Conservation (phyloP, 2,329 filamentous ascomycete species). For the Cercospora nicotianae region DNA sequence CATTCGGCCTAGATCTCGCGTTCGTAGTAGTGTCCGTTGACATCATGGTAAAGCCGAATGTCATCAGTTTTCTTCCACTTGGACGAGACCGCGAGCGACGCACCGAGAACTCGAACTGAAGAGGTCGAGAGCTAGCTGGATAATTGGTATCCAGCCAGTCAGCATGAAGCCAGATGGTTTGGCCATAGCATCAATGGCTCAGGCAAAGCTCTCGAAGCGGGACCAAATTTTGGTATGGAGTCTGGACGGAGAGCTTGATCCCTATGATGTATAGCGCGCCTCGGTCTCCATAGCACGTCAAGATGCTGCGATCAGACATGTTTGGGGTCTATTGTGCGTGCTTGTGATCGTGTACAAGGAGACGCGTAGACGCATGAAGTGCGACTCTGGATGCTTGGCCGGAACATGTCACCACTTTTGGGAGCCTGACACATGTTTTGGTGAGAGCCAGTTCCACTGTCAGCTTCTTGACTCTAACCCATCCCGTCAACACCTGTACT, state of each 20-base stretch:
- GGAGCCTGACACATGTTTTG: neutral
- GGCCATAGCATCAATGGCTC: neutral
- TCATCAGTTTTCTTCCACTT: neutral
- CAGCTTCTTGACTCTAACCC: neutral
- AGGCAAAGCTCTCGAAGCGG: neutral
- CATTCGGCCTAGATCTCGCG: neutral
- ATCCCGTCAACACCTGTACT: neutral
- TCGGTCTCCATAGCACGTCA: neutral
- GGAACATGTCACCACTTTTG: neutral
- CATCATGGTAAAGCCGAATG: neutral
- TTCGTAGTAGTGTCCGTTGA: neutral
- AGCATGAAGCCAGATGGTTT: neutral
- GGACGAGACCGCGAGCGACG: neutral
- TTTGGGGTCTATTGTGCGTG: neutral
- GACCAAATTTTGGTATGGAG: neutral
- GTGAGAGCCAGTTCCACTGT: neutral
- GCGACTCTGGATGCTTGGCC: neutral
- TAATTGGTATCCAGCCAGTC: neutral
- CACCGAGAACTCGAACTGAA: no score
- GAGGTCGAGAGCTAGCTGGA: neutral
- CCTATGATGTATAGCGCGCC: neutral
- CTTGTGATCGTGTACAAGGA: neutral
- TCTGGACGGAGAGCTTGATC: neutral
- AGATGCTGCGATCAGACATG: neutral
- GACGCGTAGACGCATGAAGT: neutral